Conservation (phyloP, 129 eudicot genomes). For the Flaveria ramosissima region DNA sequence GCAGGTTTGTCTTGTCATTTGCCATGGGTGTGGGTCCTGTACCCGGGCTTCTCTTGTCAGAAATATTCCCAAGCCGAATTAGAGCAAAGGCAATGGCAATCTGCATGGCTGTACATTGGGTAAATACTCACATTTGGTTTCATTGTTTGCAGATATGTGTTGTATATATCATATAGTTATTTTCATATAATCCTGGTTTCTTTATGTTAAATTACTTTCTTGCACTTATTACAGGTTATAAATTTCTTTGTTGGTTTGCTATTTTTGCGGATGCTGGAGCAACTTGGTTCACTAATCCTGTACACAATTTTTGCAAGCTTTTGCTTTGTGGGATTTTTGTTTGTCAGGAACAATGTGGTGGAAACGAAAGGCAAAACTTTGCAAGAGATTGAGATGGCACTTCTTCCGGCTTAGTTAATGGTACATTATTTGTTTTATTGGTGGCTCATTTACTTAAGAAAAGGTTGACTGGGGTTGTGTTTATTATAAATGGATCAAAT, state of each 20-base stretch:
- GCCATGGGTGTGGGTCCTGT: conserved; percentile 90
- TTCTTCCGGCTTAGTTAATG: conserved; percentile 53
- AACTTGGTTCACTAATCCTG: conserved; percentile 64
- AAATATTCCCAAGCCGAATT: conserved; percentile 71
- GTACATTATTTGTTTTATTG: conserved; percentile 8
- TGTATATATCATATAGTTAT: neutral
- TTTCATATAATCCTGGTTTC: neutral
- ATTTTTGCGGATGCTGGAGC: conserved; percentile 74
- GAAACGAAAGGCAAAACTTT: conserved; percentile 85
- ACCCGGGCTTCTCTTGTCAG: conserved; percentile 80
- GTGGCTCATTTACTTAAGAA: neutral
- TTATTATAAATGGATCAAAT: neutral
- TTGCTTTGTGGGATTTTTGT: conserved; percentile 59
- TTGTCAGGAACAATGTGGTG: conserved; percentile 64
- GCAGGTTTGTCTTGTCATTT: conserved; percentile 76
- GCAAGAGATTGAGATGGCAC: conserved; percentile 82
- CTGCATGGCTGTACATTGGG: conserved; percentile 98
- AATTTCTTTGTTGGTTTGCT: conserved; percentile 77
- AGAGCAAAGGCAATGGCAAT: conserved; percentile 91
- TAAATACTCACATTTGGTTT: conserved; percentile 31
- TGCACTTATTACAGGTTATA: conserved; percentile 54
- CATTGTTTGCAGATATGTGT: neutral
- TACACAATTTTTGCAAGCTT: conserved; percentile 63
- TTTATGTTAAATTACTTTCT: neutral
- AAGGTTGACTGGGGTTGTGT: neutral